Conservation (phyloP, 139 green algal genomes). For the Chlorokybus atmophyticus region DNA sequence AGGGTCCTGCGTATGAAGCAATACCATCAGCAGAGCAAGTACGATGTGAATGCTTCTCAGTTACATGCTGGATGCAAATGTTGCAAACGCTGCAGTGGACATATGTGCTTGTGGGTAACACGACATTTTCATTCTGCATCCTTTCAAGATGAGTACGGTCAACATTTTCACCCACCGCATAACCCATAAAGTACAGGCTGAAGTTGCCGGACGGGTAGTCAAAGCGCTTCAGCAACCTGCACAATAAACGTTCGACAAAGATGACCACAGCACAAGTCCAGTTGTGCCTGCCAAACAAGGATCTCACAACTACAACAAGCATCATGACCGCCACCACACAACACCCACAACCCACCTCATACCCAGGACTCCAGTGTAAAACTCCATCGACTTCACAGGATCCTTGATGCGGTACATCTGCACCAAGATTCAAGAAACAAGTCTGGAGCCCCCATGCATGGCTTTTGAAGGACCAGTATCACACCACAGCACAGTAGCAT, state of each 20-base stretch:
- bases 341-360: slow-evolving; percentile 8
- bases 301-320: not conserved
- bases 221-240: slow-evolving; percentile 30
- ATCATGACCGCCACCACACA: not conserved
- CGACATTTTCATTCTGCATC: too few relatives aligned
- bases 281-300: not conserved
- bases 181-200: slow-evolving; percentile 33
- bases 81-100: not conserved
- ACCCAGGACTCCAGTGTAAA: slow-evolving; percentile 16
- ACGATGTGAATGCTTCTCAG: not conserved
- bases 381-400: slow-evolving; percentile 15
- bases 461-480: too few relatives aligned
- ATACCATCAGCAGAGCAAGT: not conserved
- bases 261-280: not conserved
- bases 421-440: too few relatives aligned
- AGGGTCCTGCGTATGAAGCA: not conserved
- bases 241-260: not conserved
- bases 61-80: not conserved
- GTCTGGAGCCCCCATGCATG: too few relatives aligned
- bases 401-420: slow-evolving; percentile 24
- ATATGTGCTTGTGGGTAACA: too few relatives aligned
- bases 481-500: too few relatives aligned
- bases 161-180: slow-evolving; percentile 13
- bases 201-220: slow-evolving; percentile 28
- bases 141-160: too few relatives aligned